These are phyloP conservation scores for Phytopythium delawarense DNA, from an alignment of 352 stramenopile genomes.

Conservation along the genomic window DNA sequence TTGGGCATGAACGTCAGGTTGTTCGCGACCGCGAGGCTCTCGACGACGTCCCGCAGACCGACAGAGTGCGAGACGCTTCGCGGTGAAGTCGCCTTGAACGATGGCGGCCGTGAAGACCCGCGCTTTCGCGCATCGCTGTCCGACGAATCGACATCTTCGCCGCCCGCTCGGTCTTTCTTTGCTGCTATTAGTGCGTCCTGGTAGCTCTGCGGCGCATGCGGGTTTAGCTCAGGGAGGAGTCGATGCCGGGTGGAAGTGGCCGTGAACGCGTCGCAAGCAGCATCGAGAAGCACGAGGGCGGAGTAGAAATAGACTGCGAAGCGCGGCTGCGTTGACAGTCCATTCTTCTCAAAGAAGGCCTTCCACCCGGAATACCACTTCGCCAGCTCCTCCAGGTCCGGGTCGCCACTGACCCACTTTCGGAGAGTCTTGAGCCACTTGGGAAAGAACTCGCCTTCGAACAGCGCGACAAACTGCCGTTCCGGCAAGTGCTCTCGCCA, in stretches of 20 bases:
- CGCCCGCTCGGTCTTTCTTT: constrained; percentile 18
- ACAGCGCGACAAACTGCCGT: constrained; percentile 70
- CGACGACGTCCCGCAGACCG: constrained; percentile 78
- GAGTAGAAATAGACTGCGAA: constrained; percentile 77
- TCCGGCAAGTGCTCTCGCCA: constrained; percentile 69
- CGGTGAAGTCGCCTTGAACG: constrained; percentile 17
- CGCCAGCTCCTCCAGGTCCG: constrained; percentile 59
- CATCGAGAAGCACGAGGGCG: constrained; percentile 63
- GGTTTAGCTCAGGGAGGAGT: constrained; percentile 49
- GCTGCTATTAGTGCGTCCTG: constrained; percentile 68
- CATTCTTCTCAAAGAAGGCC: constrained; percentile 61
- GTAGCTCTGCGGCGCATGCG: constrained; percentile 51
- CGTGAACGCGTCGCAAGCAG: constrained; percentile 22
- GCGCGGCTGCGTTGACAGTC: constrained; percentile 49
- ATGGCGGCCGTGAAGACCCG: constrained; percentile 9
- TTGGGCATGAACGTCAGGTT: constrained; percentile 84
- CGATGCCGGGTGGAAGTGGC: not conserved
- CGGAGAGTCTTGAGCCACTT: constrained; percentile 87
- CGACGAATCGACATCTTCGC: constrained; percentile 11
- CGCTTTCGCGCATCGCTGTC: not conserved
- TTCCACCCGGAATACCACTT: constrained; percentile 88
- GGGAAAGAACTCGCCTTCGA: constrained; percentile 91
- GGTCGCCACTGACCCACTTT: constrained; percentile 56
- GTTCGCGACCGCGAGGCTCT: constrained; percentile 72
- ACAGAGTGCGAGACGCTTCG: constrained; percentile 40